A percentile compares a stretch with the other conserved stretches of the same genome.
phyloP scores from a whole-genome alignment of 768 basidiomycete species.

The Dacryopinax primogenitus region DNA sequence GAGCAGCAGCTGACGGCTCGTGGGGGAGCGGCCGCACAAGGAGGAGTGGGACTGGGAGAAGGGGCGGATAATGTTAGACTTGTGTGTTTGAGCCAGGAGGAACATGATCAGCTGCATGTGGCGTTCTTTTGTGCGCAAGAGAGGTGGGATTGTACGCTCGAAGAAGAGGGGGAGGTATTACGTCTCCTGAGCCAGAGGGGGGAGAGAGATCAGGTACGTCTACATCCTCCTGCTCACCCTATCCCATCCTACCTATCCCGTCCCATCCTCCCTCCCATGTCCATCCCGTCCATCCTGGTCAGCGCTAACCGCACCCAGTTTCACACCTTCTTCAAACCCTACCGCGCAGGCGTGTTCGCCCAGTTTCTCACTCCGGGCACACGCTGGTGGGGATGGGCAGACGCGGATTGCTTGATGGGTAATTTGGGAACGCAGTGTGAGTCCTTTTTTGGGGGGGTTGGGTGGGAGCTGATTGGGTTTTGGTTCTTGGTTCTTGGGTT shows the following conservation, averaged over 20 bases:
- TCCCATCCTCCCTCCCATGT: too few relatives aligned
- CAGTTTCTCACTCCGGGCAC: not conserved
- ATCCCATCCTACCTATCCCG: not conserved
- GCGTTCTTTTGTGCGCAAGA: not conserved
- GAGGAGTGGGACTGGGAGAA: not conserved
- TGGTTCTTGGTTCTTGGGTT: too few relatives aligned
- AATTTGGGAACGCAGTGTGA: not conserved
- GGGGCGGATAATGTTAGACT: not conserved
- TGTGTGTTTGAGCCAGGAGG: not conserved
- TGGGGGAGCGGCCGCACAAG: not conserved
- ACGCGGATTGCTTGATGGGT: not conserved
- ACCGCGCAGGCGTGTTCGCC: not conserved
- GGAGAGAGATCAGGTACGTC: not conserved
- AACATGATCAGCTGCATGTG: not conserved
- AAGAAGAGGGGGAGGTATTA: not conserved
- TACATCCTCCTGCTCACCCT: not conserved
- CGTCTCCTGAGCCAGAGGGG: not conserved
- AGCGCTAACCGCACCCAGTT: not conserved
- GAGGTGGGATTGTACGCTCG: not conserved
- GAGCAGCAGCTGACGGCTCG: not conserved
- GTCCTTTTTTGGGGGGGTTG: not conserved
- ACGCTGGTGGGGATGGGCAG: not conserved
- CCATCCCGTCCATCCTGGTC: not conserved
- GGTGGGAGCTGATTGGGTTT: too few relatives aligned
- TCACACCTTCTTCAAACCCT: not conserved